phyloP scores from a whole-genome alignment of 805 yeast species.

The Wickerhamiella dianesei region DNA sequence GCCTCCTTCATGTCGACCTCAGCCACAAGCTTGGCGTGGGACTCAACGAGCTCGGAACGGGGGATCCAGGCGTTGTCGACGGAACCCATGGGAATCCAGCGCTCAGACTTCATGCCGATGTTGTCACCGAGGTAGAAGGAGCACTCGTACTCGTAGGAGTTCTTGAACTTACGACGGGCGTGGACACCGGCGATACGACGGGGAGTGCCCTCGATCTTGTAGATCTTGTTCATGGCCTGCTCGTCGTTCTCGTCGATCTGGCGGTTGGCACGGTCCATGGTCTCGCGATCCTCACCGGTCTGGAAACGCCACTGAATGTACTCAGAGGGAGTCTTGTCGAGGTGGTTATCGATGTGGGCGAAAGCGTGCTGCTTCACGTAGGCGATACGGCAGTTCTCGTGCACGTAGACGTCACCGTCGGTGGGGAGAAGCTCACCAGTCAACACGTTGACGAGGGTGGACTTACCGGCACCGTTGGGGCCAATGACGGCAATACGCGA shows the following conservation, averaged over 20 bases:
- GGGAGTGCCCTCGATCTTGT: conserved; percentile 96
- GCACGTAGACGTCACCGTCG: conserved; percentile 96
- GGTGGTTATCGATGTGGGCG: conserved; percentile 96
- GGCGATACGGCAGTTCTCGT: conserved; percentile 99
- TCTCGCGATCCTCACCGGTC: conserved; percentile 99
- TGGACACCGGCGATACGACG: conserved; percentile 92
- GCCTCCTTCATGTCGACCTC: conserved; percentile 99
- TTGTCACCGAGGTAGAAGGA: conserved; percentile 96
- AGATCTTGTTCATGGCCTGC: conserved; percentile 97
- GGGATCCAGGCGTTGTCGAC: conserved; percentile 99
- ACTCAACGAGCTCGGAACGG: conserved; percentile 94
- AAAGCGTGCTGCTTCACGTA: conserved; percentile 99
- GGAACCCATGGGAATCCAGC: conserved; percentile 99
- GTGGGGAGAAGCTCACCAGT: conserved; percentile 99
- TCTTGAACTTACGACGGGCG: conserved; percentile 99
- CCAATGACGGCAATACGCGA: conserved; percentile 99
- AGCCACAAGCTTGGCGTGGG: conserved; percentile 98
- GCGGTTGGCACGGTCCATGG: conserved; percentile 99
- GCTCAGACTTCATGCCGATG: conserved; percentile 96
- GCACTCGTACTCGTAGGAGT: conserved; percentile 99
- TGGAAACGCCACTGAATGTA: conserved; percentile 99
- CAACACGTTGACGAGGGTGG: conserved; percentile 94
- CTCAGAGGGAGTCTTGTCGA: conserved; percentile 99
- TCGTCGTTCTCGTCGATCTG: conserved; percentile 94
- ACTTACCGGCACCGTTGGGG: conserved; percentile 99